Evolutionary conservation across 176 grass and related monocot genomes (phyloP).

Genomic region (Pontederia crassipes): DNA sequence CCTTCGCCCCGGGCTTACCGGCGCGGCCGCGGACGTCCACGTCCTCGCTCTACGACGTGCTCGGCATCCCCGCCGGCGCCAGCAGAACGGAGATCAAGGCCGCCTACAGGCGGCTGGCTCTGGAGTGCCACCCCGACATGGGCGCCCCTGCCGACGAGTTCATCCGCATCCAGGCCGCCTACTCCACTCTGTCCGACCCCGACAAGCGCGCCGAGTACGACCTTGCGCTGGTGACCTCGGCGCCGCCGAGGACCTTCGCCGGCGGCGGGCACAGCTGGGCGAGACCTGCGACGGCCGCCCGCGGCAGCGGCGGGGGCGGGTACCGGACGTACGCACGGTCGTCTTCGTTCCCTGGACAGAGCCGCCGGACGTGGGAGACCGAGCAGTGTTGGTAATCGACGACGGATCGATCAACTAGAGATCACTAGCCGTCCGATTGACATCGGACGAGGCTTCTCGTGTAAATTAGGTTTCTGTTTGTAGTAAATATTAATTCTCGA

Average conservation of each 20-base stretch:
- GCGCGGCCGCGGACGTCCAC: not conserved
- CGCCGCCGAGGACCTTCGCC: constrained; percentile 3
- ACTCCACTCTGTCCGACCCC: constrained; percentile 48
- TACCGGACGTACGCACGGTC: no score
- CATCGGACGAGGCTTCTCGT: no score
- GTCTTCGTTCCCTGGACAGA: no score
- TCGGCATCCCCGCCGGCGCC: constrained; percentile 35
- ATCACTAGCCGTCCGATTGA: no score
- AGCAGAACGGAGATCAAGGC: constrained; percentile 48
- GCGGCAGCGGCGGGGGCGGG: no score
- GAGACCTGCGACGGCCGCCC: no score
- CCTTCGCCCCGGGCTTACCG: not conserved
- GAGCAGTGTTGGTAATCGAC: no score
- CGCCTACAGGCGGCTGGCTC: constrained; percentile 47
- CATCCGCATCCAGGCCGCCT: constrained; percentile 59
- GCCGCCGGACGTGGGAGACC: no score
- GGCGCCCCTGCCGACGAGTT: constrained; percentile 41
- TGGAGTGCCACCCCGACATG: constrained; percentile 44
- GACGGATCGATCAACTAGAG: no score
- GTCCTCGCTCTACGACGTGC: constrained; percentile 45
- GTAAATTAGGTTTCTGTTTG: no score
- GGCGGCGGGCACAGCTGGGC: not conserved
- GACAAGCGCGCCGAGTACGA: constrained; percentile 55
- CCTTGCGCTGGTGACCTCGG: constrained; percentile 16
- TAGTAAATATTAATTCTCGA: no score